Base-by-base conservation (phyloP, 75 land plant species). In the Pseudotsuga menziesii region DNA sequence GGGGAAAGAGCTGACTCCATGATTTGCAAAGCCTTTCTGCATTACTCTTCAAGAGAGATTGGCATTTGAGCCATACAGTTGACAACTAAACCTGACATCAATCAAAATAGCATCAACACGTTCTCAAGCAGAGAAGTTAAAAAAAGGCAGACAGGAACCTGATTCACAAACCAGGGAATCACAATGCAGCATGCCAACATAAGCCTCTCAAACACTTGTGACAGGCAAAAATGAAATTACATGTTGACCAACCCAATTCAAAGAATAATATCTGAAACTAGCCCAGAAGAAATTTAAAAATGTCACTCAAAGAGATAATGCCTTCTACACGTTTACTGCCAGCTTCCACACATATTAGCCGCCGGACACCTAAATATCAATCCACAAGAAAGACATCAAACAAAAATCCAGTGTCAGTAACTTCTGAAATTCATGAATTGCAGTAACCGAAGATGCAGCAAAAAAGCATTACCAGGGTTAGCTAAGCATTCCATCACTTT, bases 321-420 rank as follows among this genome's bases (percentile, higher is more conserved):
- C 98, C 99, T 77, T 97, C 93, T 7, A 97, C 95, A 16, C 88
- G 95, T 72, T 90, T 89, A 78, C 92, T 97, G 11, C 99, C 99
- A 70, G 99, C 98, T 78, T 97, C 99, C 55, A 97, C 95, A 80
- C 97, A 89, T 27, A 97, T 82, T 63, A 97, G 75, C 19, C 99
- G 83, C 73, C 98, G 88, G 9, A 94, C 99, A 35, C 99, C 99
- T 96, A 85, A 78, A 72, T 58, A 19, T 56, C 25, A 26, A n/a
- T 20, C 36, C 78, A 60, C 29, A 52, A 26, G 60, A 29, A 57
- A 57, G 26, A 44, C 5, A 48, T 15, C 83, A 75, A 14, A 73
- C 26, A 29, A 4, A 32, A 66, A 32, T 26, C 19, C 58, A 73
- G 16, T 29, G 55, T 69, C 57, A 80, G 44, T 48, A 54, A 27